A percentile compares a stretch with the other conserved stretches of the same genome.
These are phyloP conservation scores for Thielaviopsis ethacetica DNA, from an alignment of 2,329 filamentous ascomycete genomes.

Conservation along the genomic window DNA sequence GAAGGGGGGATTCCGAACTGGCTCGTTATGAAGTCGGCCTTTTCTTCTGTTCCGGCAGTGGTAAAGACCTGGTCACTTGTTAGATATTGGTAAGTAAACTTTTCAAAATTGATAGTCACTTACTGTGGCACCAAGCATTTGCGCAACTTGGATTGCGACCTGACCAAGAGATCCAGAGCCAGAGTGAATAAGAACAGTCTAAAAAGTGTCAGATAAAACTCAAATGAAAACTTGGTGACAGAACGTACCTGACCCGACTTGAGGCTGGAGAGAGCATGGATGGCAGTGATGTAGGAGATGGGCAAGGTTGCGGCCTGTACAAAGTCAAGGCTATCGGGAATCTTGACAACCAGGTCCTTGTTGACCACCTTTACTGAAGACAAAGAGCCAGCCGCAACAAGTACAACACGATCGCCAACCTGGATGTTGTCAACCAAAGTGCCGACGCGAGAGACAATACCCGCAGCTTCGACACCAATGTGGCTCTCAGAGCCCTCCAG, in stretches of 20 bases:
- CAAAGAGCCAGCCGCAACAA: constrained; percentile 14
- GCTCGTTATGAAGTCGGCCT: constrained; percentile 19
- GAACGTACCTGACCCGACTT: constrained; percentile 14
- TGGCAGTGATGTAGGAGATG: constrained; percentile 13
- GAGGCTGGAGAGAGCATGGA: constrained; percentile 19
- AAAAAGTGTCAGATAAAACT: neutral
- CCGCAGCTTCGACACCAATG: constrained; percentile 19
- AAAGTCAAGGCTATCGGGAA: constrained; percentile 22
- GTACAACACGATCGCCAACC: constrained; percentile 21
- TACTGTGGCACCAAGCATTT: constrained; percentile 18
- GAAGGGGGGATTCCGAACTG: constrained; percentile 18
- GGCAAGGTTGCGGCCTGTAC: constrained; percentile 19
- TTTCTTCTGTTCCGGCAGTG: constrained; percentile 23
- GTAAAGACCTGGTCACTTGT: constrained; percentile 19
- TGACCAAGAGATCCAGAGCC: constrained; percentile 21
- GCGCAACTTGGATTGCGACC: constrained; percentile 19
- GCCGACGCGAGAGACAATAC: constrained; percentile 18
- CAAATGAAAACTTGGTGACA: neutral
- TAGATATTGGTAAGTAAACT: neutral
- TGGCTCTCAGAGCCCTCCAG: neutral
- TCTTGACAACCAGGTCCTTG: constrained; percentile 16
- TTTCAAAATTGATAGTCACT: neutral
- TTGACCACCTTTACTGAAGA: constrained; percentile 17
- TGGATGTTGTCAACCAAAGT: constrained; percentile 16
- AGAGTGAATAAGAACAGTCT: constrained; percentile 21